phyloP scores from a whole-genome alignment of 129 eudicot species.

The Deinandra increscens region DNA sequence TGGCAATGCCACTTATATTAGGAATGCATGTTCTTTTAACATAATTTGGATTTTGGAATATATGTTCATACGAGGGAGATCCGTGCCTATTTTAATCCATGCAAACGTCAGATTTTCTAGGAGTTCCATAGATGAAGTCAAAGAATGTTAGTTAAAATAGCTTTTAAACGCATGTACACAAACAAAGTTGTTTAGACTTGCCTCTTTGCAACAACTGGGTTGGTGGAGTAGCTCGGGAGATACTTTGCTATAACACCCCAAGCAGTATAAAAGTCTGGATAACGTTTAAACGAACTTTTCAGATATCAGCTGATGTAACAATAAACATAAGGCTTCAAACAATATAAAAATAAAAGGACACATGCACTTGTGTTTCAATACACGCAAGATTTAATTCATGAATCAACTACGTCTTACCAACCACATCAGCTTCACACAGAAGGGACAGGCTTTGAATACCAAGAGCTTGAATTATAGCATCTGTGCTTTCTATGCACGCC shows the following conservation, averaged over 20 bases:
- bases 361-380: neutral
- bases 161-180: constrained; percentile 10
- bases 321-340: neutral
- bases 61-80: constrained; percentile 1
- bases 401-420: constrained; percentile 55
- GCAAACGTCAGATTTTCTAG: constrained; percentile 9
- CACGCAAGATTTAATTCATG: neutral
- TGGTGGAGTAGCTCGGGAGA: constrained; percentile 46
- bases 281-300: neutral
- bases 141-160: neutral
- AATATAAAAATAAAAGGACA: neutral
- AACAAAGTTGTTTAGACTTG: constrained; percentile 34
- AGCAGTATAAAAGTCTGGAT: constrained; percentile 93
- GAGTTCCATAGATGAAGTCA: neutral
- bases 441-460: constrained; percentile 89
- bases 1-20: neutral
- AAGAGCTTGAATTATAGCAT: constrained; percentile 67
- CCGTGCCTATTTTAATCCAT: neutral
- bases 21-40: constrained; percentile 6
- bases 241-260: constrained; percentile 79
- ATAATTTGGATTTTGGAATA: neutral
- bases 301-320: neutral
- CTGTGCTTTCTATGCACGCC: constrained; percentile 81
- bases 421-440: constrained; percentile 97
- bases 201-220: constrained; percentile 69